Evolutionary conservation across 1,284 basidiomycete species (phyloP).

Genomic region (Rhodotorula sp.): DNA sequence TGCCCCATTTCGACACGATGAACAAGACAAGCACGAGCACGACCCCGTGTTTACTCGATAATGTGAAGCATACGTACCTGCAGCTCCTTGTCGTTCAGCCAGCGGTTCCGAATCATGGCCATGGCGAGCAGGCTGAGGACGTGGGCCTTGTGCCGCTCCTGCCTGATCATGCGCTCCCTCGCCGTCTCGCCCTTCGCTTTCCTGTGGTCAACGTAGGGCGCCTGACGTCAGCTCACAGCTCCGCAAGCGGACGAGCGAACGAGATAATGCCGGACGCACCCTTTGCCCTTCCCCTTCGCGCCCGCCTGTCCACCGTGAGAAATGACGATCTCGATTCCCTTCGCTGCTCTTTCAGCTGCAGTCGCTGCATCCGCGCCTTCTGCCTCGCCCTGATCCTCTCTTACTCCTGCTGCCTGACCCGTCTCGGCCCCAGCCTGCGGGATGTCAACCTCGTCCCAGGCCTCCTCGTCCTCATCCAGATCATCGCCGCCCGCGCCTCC

Average conservation of each 20-base stretch:
- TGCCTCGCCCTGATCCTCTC: background rate
- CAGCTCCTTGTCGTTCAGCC: constrained; percentile 77
- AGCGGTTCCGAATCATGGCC: constrained; percentile 72
- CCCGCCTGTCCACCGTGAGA: constrained; percentile 10
- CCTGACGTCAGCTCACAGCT: constrained; percentile 50
- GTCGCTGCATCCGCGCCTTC: constrained; percentile 10
- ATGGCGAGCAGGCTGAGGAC: constrained; percentile 74
- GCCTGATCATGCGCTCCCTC: constrained; percentile 65
- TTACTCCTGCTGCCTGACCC: background rate
- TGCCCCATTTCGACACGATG: too few species aligned
- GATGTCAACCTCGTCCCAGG: constrained; percentile 63
- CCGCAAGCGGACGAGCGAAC: constrained; percentile 1
- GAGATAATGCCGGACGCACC: constrained; percentile 43
- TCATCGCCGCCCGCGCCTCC: constrained; percentile 1
- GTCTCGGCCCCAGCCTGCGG: constrained; percentile 36
- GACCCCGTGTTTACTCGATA: too few species aligned
- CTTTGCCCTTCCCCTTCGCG: constrained; percentile 30
- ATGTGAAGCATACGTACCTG: constrained; percentile 58
- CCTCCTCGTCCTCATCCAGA: constrained; percentile 55
- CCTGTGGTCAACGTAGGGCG: background rate
- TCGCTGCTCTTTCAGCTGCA: constrained; percentile 13
- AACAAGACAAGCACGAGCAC: too few species aligned
- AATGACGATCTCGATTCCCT: constrained; percentile 42
- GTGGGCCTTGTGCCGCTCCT: constrained; percentile 82
- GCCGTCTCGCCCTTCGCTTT: constrained; percentile 40